Evolutionary conservation across 768 basidiomycete genomes (phyloP), one percentile per base, ranked within the genome.

Genomic region (Galerina marginata): DNA sequence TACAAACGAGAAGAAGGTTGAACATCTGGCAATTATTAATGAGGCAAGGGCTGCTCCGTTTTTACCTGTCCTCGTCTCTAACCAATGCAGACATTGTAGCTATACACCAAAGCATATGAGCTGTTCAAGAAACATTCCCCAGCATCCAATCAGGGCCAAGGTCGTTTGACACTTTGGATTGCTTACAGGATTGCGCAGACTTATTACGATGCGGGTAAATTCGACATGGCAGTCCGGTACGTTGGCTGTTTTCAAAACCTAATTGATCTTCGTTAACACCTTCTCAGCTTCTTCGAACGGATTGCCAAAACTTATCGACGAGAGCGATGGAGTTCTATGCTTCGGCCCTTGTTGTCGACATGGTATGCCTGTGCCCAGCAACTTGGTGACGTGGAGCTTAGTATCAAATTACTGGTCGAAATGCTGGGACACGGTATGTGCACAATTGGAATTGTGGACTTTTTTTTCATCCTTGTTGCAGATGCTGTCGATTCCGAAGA

Each of bases 91-190:
- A 50, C n/a, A 60, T 51, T 47, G 16, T 61, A 96, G 93, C 82
- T 99, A 1, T 96, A 95, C 70, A 97, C 94, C 6, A 95, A 96
- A 69, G 83, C 97, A 1, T 99, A 99, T 74, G 93, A 96, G 65
- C 72, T 95, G 10, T 94, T 97, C 80, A 98, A 96, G 77, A 89
- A 86, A 65, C 84, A 92, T 67, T 79, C 77, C 44, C 74, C 83
- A 1, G 68, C 76, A 23, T 61, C 76, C 47, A 77, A 67, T 50
- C 77, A 81, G 16, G 83, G 81, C n/a, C 92, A 92, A 64, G 86
- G 87, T 2, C 86, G 96, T 9, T 75, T 95, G 62, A 94, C 93
- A 0, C 77, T 96, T n/a, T 93, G 88, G 83, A 90, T 99, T 53
- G 96, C 95, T 3, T 91, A 86, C 72, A 86, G 89, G 36, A 98